Percentiles rank a stretch among this genome's conserved stretches.
Conservation (phyloP, 352 stramenopile genomes). For the Phytophthora crassamura region DNA sequence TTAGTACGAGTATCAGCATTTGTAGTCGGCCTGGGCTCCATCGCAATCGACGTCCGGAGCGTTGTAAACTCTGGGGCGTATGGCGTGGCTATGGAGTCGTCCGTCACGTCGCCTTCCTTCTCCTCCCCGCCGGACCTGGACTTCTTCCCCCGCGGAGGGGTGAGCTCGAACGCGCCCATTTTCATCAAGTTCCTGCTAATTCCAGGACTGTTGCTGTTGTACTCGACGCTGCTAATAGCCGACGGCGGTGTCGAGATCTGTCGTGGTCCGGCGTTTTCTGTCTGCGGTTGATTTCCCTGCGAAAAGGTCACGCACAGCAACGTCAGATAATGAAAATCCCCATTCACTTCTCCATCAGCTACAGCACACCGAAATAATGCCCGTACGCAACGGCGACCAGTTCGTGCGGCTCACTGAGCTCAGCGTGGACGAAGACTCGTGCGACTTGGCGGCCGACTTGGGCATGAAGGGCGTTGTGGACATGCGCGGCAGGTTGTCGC, state of each 20-base stretch:
- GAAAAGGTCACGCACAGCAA: not conserved
- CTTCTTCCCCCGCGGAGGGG: slow-evolving; percentile 52
- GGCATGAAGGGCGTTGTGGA: slow-evolving; percentile 71
- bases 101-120: slow-evolving; percentile 32
- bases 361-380: slow-evolving; percentile 51
- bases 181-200: slow-evolving; percentile 87
- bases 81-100: slow-evolving; percentile 48
- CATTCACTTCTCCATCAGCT: not conserved
- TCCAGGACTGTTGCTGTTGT: slow-evolving; percentile 58
- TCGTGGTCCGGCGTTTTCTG: slow-evolving; percentile 25
- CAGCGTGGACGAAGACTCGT: slow-evolving; percentile 53
- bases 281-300: slow-evolving; percentile 19
- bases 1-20: not conserved
- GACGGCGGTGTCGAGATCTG: slow-evolving; percentile 63
- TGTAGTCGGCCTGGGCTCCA: slow-evolving; percentile 19
- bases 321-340: slow-evolving; percentile 1
- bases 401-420: slow-evolving; percentile 52
- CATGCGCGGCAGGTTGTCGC: slow-evolving; percentile 69
- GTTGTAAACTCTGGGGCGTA: slow-evolving; percentile 71
- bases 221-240: slow-evolving; percentile 78
- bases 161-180: slow-evolving; percentile 80
- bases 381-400: slow-evolving; percentile 65
- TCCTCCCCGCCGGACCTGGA: slow-evolving; percentile 17
- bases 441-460: slow-evolving; percentile 42
- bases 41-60: slow-evolving; percentile 37